A percentile compares a stretch with the other conserved stretches of the same genome.
Evolutionary conservation across 2,329 filamentous ascomycete genomes (phyloP).

Genomic region (Chrysosphaeria jannelii): DNA sequence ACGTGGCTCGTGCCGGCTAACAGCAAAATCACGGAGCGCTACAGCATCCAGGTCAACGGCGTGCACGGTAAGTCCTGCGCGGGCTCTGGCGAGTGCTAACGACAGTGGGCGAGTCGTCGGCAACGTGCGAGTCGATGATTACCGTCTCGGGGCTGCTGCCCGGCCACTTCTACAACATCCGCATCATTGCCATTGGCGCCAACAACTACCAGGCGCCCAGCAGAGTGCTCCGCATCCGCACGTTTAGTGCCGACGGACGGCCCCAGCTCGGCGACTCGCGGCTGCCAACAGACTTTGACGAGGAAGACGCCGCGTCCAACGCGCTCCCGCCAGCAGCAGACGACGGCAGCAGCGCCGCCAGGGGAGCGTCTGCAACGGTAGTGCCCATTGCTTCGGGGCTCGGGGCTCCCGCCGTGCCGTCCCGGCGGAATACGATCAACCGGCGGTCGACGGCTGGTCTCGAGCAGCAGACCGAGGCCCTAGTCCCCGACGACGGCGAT

Average conservation of each 20-base stretch:
- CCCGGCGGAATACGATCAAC: slow-evolving; percentile 36
- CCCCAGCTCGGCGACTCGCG: slow-evolving; percentile 26
- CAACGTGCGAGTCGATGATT: slow-evolving; percentile 56
- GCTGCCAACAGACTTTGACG: slow-evolving; percentile 22
- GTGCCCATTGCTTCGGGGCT: no score
- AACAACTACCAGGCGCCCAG: slow-evolving; percentile 86
- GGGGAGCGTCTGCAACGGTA: slow-evolving; percentile 3
- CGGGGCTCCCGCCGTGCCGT: slow-evolving; percentile 3
- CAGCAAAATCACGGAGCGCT: slow-evolving; percentile 46
- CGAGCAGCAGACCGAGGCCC: slow-evolving; percentile 11
- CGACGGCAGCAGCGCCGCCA: slow-evolving; percentile 17
- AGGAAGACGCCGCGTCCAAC: slow-evolving; percentile 19
- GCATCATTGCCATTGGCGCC: slow-evolving; percentile 69
- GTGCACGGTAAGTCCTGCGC: slow-evolving; percentile 36
- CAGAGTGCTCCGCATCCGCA: slow-evolving; percentile 55
- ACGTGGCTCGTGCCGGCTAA: slow-evolving; percentile 57
- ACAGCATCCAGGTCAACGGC: slow-evolving; percentile 80
- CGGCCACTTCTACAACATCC: slow-evolving; percentile 72
- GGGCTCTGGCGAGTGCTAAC: background rate
- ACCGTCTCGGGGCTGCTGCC: slow-evolving; percentile 70
- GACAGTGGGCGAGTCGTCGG: slow-evolving; percentile 56
- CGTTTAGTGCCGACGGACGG: slow-evolving; percentile 32
- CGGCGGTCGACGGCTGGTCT: slow-evolving; percentile 33
- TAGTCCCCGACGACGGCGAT: slow-evolving; percentile 10
- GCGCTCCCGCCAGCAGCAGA: slow-evolving; percentile 12